Percentiles rank a stretch among this genome's conserved stretches.
Evolutionary conservation across 2,329 filamentous ascomycete genomes (phyloP).

Genomic region (Aotearoamyces nothofagi): DNA sequence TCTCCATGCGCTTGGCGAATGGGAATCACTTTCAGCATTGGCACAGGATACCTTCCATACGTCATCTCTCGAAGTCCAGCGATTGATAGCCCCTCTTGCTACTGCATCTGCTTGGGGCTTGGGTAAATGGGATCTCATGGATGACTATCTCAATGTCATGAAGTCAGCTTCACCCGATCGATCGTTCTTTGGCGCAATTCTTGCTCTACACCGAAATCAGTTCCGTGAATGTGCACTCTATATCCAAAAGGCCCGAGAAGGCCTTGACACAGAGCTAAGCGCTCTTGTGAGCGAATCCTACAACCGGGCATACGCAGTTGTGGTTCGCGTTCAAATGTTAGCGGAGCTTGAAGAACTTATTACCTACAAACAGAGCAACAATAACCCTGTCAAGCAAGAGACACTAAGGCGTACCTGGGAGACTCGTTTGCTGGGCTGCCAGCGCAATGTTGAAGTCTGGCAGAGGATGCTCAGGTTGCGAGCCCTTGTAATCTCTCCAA

Average conservation of each 20-base stretch:
- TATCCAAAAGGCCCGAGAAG: conserved; percentile 84
- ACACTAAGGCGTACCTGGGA: conserved; percentile 94
- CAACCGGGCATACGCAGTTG: conserved; percentile 92
- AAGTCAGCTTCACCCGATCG: conserved; percentile 86
- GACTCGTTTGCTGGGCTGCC: conserved; percentile 82
- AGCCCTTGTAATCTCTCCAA: conserved; percentile 78
- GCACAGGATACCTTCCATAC: conserved; percentile 91
- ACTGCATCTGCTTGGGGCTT: conserved; percentile 94
- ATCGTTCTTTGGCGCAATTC: conserved; percentile 93
- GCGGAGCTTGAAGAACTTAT: conserved; percentile 98
- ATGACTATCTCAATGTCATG: conserved; percentile 90
- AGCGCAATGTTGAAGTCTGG: conserved; percentile 97
- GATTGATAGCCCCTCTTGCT: conserved; percentile 81
- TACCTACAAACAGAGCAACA: conserved; percentile 78
- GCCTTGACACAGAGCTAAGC: conserved; percentile 87
- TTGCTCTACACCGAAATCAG: conserved; percentile 88
- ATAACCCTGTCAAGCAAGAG: conserved; percentile 71
- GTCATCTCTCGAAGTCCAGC: conserved; percentile 73
- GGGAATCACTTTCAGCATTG: conserved; percentile 80
- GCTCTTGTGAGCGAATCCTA: conserved; percentile 97
- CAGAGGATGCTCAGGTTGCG: conserved; percentile 94
- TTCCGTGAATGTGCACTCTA: conserved; percentile 82
- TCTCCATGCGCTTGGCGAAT: conserved; percentile 90
- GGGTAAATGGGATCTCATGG: conserved; percentile 96
- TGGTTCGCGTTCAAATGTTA: conserved; percentile 97